Evolutionary conservation across 768 basidiomycete species (phyloP).

Genomic region (Termitomyces sp.): DNA sequence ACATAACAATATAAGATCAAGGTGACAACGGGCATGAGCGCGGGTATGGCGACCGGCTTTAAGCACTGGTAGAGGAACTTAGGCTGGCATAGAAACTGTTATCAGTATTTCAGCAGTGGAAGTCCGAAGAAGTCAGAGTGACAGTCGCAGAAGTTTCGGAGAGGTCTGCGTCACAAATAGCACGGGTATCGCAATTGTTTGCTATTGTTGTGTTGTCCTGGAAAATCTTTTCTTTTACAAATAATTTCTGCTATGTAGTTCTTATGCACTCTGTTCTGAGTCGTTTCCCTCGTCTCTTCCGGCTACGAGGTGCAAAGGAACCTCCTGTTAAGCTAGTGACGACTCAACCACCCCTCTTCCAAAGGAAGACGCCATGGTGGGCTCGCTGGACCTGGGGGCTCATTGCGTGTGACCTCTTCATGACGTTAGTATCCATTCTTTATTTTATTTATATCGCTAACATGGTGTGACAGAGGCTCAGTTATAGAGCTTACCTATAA

Average conservation of each 20-base stretch:
- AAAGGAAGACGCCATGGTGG: slow-evolving; percentile 25
- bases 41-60: no score
- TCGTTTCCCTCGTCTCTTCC: slow-evolving; percentile 8
- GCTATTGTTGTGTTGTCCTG: neutral
- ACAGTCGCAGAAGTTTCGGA: neutral
- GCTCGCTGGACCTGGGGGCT: slow-evolving; percentile 24
- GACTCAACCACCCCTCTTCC: slow-evolving; percentile 20
- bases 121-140: slow-evolving; percentile 9
- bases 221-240: neutral
- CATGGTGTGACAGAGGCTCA: slow-evolving; percentile 18
- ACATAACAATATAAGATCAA: no score
- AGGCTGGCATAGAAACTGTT: no score
- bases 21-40: no score
- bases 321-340: neutral
- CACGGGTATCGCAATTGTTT: slow-evolving; percentile 4
- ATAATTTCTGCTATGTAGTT: no score
- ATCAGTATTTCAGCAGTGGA: no score
- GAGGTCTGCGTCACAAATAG: no score
- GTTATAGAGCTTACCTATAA: slow-evolving; percentile 30
- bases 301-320: slow-evolving; percentile 5
- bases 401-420: slow-evolving; percentile 25
- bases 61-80: no score
- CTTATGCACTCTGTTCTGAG: slow-evolving; percentile 13
- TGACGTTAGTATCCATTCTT: slow-evolving; percentile 20
- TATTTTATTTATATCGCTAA: neutral